Conservation (phyloP, 2,329 filamentous ascomycete species). For the Exophiala sp. region DNA sequence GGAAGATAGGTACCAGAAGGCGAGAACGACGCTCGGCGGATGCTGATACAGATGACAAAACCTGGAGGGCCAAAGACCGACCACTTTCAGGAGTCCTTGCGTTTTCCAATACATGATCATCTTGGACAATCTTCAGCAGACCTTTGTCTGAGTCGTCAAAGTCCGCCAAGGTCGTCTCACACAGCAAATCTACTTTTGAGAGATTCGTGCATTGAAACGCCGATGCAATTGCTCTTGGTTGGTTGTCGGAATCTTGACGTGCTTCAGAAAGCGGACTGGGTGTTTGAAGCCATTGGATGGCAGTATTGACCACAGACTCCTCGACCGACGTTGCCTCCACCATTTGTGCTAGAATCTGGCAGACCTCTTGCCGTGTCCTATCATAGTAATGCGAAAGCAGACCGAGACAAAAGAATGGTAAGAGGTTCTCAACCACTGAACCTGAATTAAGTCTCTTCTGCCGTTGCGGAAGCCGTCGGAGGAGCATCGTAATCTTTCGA, state of each 20-base stretch:
- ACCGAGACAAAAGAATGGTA: slow-evolving; percentile 83
- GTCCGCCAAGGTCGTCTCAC: slow-evolving; percentile 51
- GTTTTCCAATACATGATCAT: slow-evolving; percentile 16
- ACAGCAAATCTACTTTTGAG: slow-evolving; percentile 54
- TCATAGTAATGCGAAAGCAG: slow-evolving; percentile 81
- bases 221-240: slow-evolving; percentile 30
- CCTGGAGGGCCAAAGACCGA: slow-evolving; percentile 73
- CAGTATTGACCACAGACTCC: slow-evolving; percentile 65
- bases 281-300: slow-evolving; percentile 69
- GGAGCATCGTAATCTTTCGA: slow-evolving; percentile 76
- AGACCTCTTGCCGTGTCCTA: slow-evolving; percentile 82
- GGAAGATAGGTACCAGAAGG: slow-evolving; percentile 76
- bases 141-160: slow-evolving; percentile 54
- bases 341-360: slow-evolving; percentile 71
- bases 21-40: slow-evolving; percentile 85
- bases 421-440: slow-evolving; percentile 65
- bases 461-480: slow-evolving; percentile 68
- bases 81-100: slow-evolving; percentile 43
- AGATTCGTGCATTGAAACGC: slow-evolving; percentile 83
- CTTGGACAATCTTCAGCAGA: slow-evolving; percentile 62
- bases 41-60: slow-evolving; percentile 68
- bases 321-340: slow-evolving; percentile 69
- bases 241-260: background rate
- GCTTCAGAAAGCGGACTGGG: slow-evolving; percentile 1
- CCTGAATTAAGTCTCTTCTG: slow-evolving; percentile 60